phyloP scores from a whole-genome alignment of 257 asterid species.

The Knoxia roxburghii region DNA sequence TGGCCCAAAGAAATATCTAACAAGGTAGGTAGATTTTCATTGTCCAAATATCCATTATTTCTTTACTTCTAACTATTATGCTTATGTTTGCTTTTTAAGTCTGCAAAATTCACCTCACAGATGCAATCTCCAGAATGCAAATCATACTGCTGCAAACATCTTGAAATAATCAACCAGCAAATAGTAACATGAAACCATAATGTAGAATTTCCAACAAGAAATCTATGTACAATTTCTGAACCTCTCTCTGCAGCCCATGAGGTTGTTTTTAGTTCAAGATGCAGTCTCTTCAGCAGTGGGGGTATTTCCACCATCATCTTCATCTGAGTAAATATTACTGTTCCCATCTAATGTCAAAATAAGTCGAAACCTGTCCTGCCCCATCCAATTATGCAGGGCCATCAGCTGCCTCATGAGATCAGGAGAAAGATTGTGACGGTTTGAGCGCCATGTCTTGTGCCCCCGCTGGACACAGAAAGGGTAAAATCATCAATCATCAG shows the following conservation, averaged over 20 bases:
- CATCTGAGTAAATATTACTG: slow-evolving; percentile 36
- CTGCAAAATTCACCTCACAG: too few species aligned
- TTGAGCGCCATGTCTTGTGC: slow-evolving; percentile 41
- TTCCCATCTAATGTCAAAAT: slow-evolving; percentile 35
- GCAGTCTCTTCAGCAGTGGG: slow-evolving; percentile 29
- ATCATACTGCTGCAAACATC: not conserved
- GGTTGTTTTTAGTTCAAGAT: slow-evolving; percentile 16
- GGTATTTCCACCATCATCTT: slow-evolving; percentile 25
- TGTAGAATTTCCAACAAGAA: not conserved
- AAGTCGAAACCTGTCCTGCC: slow-evolving; percentile 42
- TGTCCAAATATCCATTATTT: too few species aligned
- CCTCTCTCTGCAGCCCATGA: slow-evolving; percentile 4
- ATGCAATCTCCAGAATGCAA: too few species aligned
- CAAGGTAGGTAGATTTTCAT: too few species aligned
- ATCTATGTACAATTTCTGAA: slow-evolving; percentile 22
- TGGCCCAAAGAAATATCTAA: too few species aligned
- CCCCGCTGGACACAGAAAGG: slow-evolving; percentile 53
- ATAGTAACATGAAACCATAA: too few species aligned
- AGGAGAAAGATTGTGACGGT: slow-evolving; percentile 42
- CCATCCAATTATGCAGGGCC: slow-evolving; percentile 35
- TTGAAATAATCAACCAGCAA: too few species aligned
- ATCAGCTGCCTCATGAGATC: slow-evolving; percentile 55
- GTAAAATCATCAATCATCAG: slow-evolving; percentile 37
- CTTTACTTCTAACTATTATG: too few species aligned
- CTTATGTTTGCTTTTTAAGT: too few species aligned